These are phyloP conservation scores for Trametes pubescens DNA, from an alignment of 1,284 basidiomycete genomes.

Conservation along the genomic window DNA sequence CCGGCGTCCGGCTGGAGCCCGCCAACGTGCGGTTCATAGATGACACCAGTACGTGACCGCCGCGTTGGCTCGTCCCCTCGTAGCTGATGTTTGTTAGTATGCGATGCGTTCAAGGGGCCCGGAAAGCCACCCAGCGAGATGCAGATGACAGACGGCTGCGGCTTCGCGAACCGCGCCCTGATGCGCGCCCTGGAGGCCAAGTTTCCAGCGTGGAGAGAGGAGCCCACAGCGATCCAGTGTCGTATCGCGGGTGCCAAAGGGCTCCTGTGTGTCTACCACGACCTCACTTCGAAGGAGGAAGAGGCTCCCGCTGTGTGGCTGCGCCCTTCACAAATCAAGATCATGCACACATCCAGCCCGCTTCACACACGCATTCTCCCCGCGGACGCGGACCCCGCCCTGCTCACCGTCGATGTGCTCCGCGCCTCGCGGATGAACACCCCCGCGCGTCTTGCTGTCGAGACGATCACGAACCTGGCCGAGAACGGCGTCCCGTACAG, in stretches of 20 bases:
- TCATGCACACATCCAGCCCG: conserved; percentile 39
- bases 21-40: conserved; percentile 37
- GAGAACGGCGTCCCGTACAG: conserved; percentile 50
- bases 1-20: conserved; percentile 43
- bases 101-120: conserved; percentile 20
- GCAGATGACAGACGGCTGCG: conserved; percentile 57
- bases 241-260: conserved; percentile 50
- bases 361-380: conserved; percentile 19
- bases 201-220: conserved; percentile 38
- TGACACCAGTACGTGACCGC: conserved; percentile 44
- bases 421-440: conserved; percentile 46
- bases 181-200: conserved; percentile 40
- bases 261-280: conserved; percentile 31
- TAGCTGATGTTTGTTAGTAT: conserved; percentile 29
- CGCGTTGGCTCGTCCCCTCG: conserved; percentile 20
- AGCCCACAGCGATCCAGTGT: conserved; percentile 51
- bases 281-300: conserved; percentile 24
- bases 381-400: conserved; percentile 40
- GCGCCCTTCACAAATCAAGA: conserved; percentile 53
- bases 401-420: conserved; percentile 51
- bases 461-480: conserved; percentile 55
- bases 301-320: conserved; percentile 44
- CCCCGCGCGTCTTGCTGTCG: conserved; percentile 49
- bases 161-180: conserved; percentile 45
- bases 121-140: conserved; percentile 44